Base-by-base conservation (phyloP, 257 asterid genomes). In the Salvia miltiorrhiza region DNA sequence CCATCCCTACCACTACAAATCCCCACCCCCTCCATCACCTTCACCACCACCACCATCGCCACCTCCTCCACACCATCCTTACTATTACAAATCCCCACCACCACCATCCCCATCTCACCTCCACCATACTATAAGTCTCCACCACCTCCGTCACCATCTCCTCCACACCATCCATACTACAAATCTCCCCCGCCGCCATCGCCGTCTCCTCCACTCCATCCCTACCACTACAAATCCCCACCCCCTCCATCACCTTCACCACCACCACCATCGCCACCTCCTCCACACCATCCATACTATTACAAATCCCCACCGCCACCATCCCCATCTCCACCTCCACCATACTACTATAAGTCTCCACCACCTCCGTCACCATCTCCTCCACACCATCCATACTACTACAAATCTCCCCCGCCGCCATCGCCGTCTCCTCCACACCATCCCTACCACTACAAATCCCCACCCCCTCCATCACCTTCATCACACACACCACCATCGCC, bases 241-340 rank as follows among this genome's bases (percentile, higher is more conserved):
- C 80, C 83, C 1, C 83, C 80, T 0, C 80, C 86, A n/a, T n/a
- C n/a, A n/a, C n/a, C n/a, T n/a, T n/a, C n/a, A n/a, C n/a, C n/a
- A n/a, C n/a, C n/a, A n/a, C n/a, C n/a, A n/a, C n/a, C 82, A 8
- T 14, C 81, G 0, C 80, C 76, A n/a, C 17, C 71, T 0, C 30
- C 30, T 26, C 30, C 30, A 26, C 30, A 26, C 3, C 30, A 26
- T 26, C 30, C 30, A 1, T 77, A 77, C 17, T 7, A 16, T 1
- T 77, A 77, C 14, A 62, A 72, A 3, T 77, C 80, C 1, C 80
- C 81, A 3, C 81, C 81, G 3, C 78, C 82, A 0, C 79, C 79
- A 26, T 26, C 30, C 3, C 30, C 30, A 26, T 26, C 30, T 26
- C 30, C 30, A 1, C 30, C 30, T 26, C 30, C 30, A 0, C 78